Evolutionary conservation across 345 rosid genomes (phyloP), one percentile per base, ranked within the genome.

Genomic region (Chamaenerion angustifolium): DNA sequence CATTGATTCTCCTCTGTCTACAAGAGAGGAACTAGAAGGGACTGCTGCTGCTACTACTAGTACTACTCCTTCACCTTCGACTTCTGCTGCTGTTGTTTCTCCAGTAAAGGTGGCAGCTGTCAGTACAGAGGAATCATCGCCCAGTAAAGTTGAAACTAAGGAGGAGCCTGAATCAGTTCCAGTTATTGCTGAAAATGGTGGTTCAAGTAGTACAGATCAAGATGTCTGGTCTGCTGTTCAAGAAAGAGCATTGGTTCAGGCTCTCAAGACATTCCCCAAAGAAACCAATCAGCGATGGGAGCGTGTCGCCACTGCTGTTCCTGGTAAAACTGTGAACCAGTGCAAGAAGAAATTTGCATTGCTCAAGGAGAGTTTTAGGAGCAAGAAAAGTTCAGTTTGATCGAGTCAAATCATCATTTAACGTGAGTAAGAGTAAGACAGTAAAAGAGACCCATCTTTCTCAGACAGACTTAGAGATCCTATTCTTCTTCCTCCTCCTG

Each of bases 251-350:
- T 71, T 93, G 56, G 76, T 93, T 68, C 96, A 88, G 66, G 99
- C 96, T 48, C 73, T 93, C 11, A 93, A 93, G 77, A 80, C 96
- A 48, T 93, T 88, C 70, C 96, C 99, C 0, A 93, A 88, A 62
- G 99, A 93, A 64, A 72, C 81, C 18, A 70, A 56, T 62, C 94
- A 88, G 51, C 82, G 99, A 2, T 93, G 99, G 99, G 99, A 93
- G 81, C 62, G 99, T 60, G 95, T 93, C 46, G 90, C 95, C 43
- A 74, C 99, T 42, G 94, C 99, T 14, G 95, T 93, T 59, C 99
- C 96, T 15, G 95, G 99, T 59, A 93, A 81, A 64, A 82, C 90
- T 4, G 62, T 82, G 68, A 81, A 68, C 59, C 99, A 88, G 44
- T 93, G 96, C 88, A 88, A 79, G 92, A 93, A 81, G 73, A 88